Conservation (phyloP, 768 basidiomycete genomes). For the Asterophora parasitica region DNA sequence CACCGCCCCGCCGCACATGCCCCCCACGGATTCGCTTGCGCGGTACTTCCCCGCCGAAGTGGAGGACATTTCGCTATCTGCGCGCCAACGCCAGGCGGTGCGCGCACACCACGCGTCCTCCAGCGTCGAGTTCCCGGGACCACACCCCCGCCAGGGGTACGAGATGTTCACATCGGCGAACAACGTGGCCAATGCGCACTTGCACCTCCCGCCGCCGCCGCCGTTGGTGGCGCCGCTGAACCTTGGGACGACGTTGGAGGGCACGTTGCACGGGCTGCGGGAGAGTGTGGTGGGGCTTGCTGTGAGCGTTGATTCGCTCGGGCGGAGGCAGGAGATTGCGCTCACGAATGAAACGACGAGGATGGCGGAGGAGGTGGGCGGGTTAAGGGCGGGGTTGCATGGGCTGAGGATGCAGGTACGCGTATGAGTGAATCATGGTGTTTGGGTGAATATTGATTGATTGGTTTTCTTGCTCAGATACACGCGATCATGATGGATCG, state of each 20-base stretch:
- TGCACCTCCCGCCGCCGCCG: conserved; percentile 7
- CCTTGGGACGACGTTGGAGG: conserved; percentile 56
- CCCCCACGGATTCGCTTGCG: conserved; percentile 12
- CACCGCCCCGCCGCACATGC: neutral
- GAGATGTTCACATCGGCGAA: no score
- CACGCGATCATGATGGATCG: conserved; percentile 77
- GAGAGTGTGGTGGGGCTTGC: conserved; percentile 58
- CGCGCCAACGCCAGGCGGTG: neutral
- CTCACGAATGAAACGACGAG: conserved; percentile 67
- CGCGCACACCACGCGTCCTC: conserved; percentile 3
- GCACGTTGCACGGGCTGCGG: conserved; percentile 52
- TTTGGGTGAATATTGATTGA: neutral
- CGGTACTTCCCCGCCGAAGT: conserved; percentile 18
- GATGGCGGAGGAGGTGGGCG: conserved; percentile 68
- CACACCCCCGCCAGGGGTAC: neutral
- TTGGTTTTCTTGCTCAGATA: conserved; percentile 30
- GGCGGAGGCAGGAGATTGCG: conserved; percentile 59
- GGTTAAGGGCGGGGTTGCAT: conserved; percentile 63
- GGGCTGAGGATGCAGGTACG: conserved; percentile 76
- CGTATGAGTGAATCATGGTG: conserved; percentile 12
- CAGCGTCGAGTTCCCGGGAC: conserved; percentile 2
- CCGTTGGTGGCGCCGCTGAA: conserved; percentile 55
- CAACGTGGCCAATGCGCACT: neutral
- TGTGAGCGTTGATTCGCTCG: conserved; percentile 56
- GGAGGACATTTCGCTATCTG: conserved; percentile 4